These are phyloP conservation scores for Pachysandra terminalis DNA, from an alignment of 164 flowering plant species.

Conservation along the genomic window DNA sequence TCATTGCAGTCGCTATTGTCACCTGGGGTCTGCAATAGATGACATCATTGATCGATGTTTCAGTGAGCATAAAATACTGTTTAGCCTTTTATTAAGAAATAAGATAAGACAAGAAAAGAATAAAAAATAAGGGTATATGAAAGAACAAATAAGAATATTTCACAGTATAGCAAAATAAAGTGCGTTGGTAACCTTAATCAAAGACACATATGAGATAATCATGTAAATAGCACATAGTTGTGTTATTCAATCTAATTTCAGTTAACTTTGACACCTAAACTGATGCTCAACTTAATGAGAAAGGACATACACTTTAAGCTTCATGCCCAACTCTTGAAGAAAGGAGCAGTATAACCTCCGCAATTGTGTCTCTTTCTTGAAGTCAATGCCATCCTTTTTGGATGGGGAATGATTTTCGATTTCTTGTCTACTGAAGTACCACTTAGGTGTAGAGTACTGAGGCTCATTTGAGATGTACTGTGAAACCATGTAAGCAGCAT, in stretches of 20 bases:
- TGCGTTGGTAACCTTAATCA: too few relatives aligned
- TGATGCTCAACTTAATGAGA: background rate
- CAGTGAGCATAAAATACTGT: background rate
- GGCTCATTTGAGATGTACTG: conserved; percentile 20
- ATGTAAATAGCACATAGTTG: background rate
- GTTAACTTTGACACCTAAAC: background rate
- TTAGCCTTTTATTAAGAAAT: background rate
- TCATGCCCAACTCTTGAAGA: conserved; percentile 54
- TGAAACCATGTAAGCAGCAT: conserved; percentile 3
- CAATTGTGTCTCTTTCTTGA: conserved; percentile 36
- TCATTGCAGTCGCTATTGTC: conserved; percentile 54
- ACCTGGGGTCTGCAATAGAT: conserved; percentile 51
- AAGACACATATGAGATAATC: too few relatives aligned
- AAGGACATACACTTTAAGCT: conserved; percentile 58
- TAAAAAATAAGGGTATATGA: too few relatives aligned
- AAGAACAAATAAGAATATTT: too few relatives aligned
- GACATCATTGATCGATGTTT: conserved; percentile 1
- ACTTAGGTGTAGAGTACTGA: conserved; percentile 23
- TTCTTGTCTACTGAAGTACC: conserved; percentile 52
- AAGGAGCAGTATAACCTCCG: conserved; percentile 55
- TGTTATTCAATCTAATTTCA: background rate
- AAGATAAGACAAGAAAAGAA: background rate
- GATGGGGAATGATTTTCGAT: conserved; percentile 64
- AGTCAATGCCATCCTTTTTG: conserved; percentile 59
- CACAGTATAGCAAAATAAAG: too few relatives aligned